phyloP scores from a whole-genome alignment of 805 yeast genomes.

The Barnettozyma salicaria region DNA sequence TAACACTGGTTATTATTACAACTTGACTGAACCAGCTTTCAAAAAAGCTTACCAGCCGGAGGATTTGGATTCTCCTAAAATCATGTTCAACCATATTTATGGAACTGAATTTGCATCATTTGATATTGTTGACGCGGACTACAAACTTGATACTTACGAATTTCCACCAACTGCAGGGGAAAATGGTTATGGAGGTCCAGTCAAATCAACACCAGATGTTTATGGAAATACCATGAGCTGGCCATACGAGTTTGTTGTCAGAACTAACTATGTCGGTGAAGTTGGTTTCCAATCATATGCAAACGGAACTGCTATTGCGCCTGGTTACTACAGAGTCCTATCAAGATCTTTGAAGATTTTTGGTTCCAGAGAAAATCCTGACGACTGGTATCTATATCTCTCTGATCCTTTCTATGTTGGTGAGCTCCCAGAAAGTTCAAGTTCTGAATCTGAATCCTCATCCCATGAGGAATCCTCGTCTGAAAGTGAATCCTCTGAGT shows the following conservation, averaged over 20 bases:
- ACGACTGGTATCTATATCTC: constrained; percentile 11
- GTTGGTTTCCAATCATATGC: constrained; percentile 8
- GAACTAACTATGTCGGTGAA: not conserved
- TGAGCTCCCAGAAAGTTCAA: not conserved
- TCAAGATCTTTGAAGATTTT: constrained; percentile 10
- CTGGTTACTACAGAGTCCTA: constrained; percentile 13
- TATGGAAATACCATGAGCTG: not conserved
- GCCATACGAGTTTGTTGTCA: constrained; percentile 8
- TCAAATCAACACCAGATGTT: constrained; percentile 3
- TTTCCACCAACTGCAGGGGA: constrained; percentile 11
- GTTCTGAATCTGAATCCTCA: not conserved
- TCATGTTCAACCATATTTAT: constrained; percentile 8
- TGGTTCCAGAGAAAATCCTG: constrained; percentile 6
- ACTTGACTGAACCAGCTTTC: constrained; percentile 4
- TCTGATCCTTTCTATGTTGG: constrained; percentile 8
- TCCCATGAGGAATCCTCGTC: too few relatives aligned
- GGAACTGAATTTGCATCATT: constrained; percentile 12
- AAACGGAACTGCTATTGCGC: constrained; percentile 11
- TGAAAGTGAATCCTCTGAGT: not conserved
- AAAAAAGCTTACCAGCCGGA: constrained; percentile 2
- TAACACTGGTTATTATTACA: constrained; percentile 2
- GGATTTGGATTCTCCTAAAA: constrained; percentile 3
- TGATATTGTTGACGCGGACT: constrained; percentile 15
- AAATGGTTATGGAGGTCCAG: constrained; percentile 9
- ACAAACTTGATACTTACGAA: constrained; percentile 5